Base-by-base conservation (phyloP, 1,139 yeast genomes). In the Magnusiomyces paraingens region DNA sequence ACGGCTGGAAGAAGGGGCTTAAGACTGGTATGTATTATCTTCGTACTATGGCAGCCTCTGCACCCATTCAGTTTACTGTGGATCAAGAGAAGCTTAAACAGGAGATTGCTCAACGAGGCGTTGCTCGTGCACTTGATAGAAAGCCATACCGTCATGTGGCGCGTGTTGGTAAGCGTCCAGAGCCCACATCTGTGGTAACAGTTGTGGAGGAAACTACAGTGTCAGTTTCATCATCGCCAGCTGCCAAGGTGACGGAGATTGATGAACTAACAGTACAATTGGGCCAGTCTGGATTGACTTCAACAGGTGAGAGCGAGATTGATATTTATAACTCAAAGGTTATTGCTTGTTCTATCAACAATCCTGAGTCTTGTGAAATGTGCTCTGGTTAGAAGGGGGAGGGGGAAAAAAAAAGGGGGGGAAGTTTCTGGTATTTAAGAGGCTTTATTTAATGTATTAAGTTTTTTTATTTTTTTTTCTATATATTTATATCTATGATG, bases 331-430 rank as follows among this genome's bases (percentile, higher is more conserved):
- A 93, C 71, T 86, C 95, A 38, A 84, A 90, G 74, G 98, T 86
- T 46, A 82, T 93, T 73, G 96, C 97, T 45, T 93, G 99, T 77
- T 95, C 98, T 54, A 90, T 93, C 70, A 83, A 86, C 70, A 93
- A 93, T 75, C 97, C 97, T 57, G 98, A 88, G 73, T 82, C 98
- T 49, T 93, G 99, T 75, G 93, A 93, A 69, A 93, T 93, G 99
- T 93, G 99, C 78, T 91, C 98, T 59, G 98, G 98, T 76, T 93
- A 76, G 73, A 40, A n/a, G 32, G 32, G 32, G 4, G 32, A 26
- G 32, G 8, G 4, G 32, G 8, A 8, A 26, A 26, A 26, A 8
- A 2, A 3, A 35, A 14, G 5, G 32, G 15, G 48, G 21, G 4
- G 11, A 10, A 17, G 8, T 10, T 40, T 11, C n/a, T n/a, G n/a